Percentiles rank a stretch among this genome's conserved stretches.
Conservation (phyloP, 1,284 basidiomycete genomes). For the Trichosporon sp. region DNA sequence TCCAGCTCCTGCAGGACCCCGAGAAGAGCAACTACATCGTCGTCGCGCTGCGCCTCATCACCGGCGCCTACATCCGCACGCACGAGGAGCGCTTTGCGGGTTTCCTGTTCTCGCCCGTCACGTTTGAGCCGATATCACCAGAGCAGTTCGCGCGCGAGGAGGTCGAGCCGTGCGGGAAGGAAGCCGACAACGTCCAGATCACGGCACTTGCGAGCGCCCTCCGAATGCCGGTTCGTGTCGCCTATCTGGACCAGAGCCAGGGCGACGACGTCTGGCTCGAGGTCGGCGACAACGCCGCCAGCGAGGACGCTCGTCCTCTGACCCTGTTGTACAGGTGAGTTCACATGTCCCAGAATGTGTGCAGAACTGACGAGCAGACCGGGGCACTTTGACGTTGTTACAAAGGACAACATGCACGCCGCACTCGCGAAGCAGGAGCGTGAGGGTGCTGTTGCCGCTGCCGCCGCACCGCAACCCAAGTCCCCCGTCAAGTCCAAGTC, state of each 20-base stretch:
- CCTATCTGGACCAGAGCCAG: slow-evolving; percentile 67
- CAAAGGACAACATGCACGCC: slow-evolving; percentile 31
- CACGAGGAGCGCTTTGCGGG: slow-evolving; percentile 62
- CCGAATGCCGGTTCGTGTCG: slow-evolving; percentile 64
- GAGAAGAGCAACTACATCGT: slow-evolving; percentile 47
- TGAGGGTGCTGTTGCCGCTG: neutral
- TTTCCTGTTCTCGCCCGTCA: slow-evolving; percentile 72
- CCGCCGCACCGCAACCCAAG: neutral
- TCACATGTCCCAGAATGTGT: neutral
- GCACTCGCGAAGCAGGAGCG: neutral
- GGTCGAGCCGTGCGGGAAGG: slow-evolving; percentile 74
- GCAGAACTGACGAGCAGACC: slow-evolving; percentile 53
- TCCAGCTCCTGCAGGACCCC: slow-evolving; percentile 43
- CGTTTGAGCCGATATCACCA: slow-evolving; percentile 58
- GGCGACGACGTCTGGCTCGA: slow-evolving; percentile 57
- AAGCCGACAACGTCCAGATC: slow-evolving; percentile 86
- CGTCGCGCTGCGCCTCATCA: slow-evolving; percentile 63
- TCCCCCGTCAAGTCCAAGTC: neutral
- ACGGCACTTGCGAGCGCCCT: slow-evolving; percentile 69
- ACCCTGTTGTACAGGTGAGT: slow-evolving; percentile 69
- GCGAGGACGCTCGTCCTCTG: slow-evolving; percentile 48
- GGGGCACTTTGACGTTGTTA: slow-evolving; percentile 69
- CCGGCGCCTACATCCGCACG: slow-evolving; percentile 72
- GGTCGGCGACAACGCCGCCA: slow-evolving; percentile 54
- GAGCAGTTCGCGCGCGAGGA: slow-evolving; percentile 68